Conservation (phyloP, 1,284 basidiomycete genomes). For the Trametes pubescens region DNA sequence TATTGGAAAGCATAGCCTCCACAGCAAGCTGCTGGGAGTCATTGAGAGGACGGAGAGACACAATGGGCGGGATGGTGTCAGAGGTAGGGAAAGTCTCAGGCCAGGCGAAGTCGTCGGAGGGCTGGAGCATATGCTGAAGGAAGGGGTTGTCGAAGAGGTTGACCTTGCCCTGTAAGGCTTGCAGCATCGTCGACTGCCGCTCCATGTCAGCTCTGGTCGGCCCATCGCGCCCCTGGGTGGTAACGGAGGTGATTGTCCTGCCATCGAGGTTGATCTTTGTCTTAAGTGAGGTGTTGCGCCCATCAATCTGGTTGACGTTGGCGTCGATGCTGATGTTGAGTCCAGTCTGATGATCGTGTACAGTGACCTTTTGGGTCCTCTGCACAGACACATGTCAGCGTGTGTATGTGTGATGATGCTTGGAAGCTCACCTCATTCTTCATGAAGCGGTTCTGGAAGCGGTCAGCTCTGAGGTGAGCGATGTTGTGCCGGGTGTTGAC, state of each 20-base stretch:
- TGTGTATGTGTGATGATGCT: neutral
- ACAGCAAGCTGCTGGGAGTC: slow-evolving; percentile 62
- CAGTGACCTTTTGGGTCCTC: slow-evolving; percentile 18
- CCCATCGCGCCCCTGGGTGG: slow-evolving; percentile 57
- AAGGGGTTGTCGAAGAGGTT: slow-evolving; percentile 59
- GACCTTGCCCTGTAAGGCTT: slow-evolving; percentile 56
- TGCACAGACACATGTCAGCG: neutral
- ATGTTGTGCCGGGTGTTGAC: slow-evolving; percentile 38
- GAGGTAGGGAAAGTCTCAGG: slow-evolving; percentile 36
- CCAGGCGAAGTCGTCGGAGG: slow-evolving; percentile 37
- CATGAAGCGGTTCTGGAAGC: slow-evolving; percentile 54
- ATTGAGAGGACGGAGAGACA: slow-evolving; percentile 50
- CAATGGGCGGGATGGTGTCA: slow-evolving; percentile 29
- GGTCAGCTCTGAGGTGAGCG: slow-evolving; percentile 44
- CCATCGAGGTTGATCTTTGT: slow-evolving; percentile 35
- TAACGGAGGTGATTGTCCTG: slow-evolving; percentile 36
- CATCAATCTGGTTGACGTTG: slow-evolving; percentile 35
- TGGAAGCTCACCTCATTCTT: neutral
- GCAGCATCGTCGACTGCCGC: slow-evolving; percentile 53
- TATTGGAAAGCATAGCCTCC: slow-evolving; percentile 56
- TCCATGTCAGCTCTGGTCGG: slow-evolving; percentile 61
- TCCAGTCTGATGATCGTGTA: slow-evolving; percentile 29
- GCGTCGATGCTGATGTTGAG: slow-evolving; percentile 40
- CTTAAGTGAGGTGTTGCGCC: slow-evolving; percentile 36
- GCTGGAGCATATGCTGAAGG: slow-evolving; percentile 56